Evolutionary conservation across 192 early-diverging fungal genomes (phyloP).

Genomic region (Podila epicladia): DNA sequence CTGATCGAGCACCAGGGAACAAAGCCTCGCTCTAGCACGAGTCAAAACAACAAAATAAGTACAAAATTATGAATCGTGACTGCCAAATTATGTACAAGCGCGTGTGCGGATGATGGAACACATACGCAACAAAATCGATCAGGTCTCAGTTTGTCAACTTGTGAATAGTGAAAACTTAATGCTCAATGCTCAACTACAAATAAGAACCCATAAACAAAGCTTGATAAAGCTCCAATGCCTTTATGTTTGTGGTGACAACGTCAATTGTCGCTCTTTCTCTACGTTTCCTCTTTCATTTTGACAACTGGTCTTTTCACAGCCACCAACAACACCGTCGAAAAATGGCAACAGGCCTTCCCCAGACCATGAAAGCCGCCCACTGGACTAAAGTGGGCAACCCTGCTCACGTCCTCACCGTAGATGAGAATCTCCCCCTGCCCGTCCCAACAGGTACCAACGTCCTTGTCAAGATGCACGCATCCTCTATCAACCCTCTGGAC

Average conservation of each 20-base stretch:
- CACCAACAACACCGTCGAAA: not conserved
- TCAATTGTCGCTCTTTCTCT: not conserved
- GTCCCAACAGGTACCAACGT: slow-evolving; percentile 16
- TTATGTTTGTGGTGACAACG: not conserved
- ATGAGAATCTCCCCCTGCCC: slow-evolving; percentile 15
- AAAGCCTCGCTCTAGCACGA: too few relatives aligned
- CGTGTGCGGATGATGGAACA: too few relatives aligned
- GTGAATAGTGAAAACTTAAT: too few relatives aligned
- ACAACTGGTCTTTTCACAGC: not conserved
- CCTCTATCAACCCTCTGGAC: slow-evolving; percentile 51
- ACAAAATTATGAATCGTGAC: too few relatives aligned
- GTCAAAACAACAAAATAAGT: too few relatives aligned
- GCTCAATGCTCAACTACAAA: too few relatives aligned
- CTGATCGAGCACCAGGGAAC: too few relatives aligned
- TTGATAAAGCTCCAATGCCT: too few relatives aligned
- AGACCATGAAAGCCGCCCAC: slow-evolving; percentile 23
- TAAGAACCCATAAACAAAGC: too few relatives aligned
- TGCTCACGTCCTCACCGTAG: slow-evolving; percentile 16
- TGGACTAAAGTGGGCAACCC: slow-evolving; percentile 10
- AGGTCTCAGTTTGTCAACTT: too few relatives aligned
- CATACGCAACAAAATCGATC: too few relatives aligned
- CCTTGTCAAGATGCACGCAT: slow-evolving; percentile 46
- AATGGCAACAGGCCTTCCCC: slow-evolving; percentile 24
- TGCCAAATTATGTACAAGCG: too few relatives aligned
- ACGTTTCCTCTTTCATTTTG: not conserved